Evolutionary conservation across 257 asterid species (phyloP), one percentile per base, ranked within the genome.

Genomic region (Mentha longifolia): DNA sequence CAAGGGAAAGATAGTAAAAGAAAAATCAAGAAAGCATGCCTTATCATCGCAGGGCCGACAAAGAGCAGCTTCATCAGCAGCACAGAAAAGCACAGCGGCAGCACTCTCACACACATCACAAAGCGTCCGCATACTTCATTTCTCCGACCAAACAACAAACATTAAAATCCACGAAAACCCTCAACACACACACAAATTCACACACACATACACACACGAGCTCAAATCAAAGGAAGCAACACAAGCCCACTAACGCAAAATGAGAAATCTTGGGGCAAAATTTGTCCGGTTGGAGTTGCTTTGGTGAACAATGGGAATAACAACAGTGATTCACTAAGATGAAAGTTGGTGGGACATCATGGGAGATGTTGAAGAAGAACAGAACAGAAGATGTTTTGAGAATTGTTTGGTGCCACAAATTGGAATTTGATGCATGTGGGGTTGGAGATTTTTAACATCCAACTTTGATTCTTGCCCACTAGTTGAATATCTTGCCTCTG

Each of bases 91-190:
- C 54, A 86, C 83, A 9, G 95, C 95, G 43, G 89, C 90, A 41
- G 90, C 95, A 72, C 85, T 73, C 82, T 86, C 95, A 72, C 92
- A 88, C 15, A 77, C 89, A 74, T 86, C 95, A 85, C 95, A 88
- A 61, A 88, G 80, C 60, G 92, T 86, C 82, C 89, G 85, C 92
- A 88, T 88, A 75, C 85, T 84, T 76, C 84, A 75, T 76, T 72
- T 73, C 78, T 79, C 77, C 73, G 3, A 75, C 68, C 77, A 54
- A 64, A 79, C 75, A 46, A 64, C 42, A 68, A 49, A 50, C 70
- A 61, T 61, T 61, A 39, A 63, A 73, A 50, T 17, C 60, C 5
- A 42, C 14, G 6, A 35, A n/a, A 12, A 35, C 39, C 51, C 30
- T 28, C 64, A 55, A 28, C 49, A 62, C 37, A 10, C 39, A 13